Percentiles rank a stretch among this genome's conserved stretches.
Conservation (phyloP, 805 yeast genomes). For the Saccharomycopsis sp. region DNA sequence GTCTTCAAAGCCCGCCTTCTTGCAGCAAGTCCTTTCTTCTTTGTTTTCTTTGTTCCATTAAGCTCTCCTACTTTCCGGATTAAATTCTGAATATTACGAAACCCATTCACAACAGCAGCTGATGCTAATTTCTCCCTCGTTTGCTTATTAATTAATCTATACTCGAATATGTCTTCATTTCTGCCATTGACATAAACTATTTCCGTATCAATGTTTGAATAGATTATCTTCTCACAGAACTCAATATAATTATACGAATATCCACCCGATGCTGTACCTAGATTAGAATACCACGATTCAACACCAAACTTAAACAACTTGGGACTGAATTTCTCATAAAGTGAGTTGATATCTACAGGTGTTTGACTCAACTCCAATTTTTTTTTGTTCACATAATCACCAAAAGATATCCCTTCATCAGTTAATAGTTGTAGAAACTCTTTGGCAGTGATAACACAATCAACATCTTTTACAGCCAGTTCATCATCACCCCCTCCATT, state of each 20-base stretch:
- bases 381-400: slow-evolving; percentile 15
- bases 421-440: slow-evolving; percentile 72
- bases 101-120: slow-evolving; percentile 77
- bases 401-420: slow-evolving; percentile 40
- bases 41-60: slow-evolving; percentile 20
- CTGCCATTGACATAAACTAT: slow-evolving; percentile 51
- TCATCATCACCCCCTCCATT: slow-evolving; percentile 21
- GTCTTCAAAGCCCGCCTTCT: slow-evolving; percentile 38
- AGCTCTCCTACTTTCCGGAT: slow-evolving; percentile 70
- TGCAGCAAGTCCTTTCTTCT: slow-evolving; percentile 34
- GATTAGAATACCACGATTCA: slow-evolving; percentile 64
- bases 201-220: slow-evolving; percentile 22
- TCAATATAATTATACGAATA: slow-evolving; percentile 66
- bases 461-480: slow-evolving; percentile 54
- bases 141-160: slow-evolving; percentile 40
- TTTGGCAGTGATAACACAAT: slow-evolving; percentile 88
- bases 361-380: background rate
- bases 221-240: slow-evolving; percentile 29
- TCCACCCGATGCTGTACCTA: slow-evolving; percentile 87
- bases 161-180: slow-evolving; percentile 71
- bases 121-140: slow-evolving; percentile 40
- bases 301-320: slow-evolving; percentile 51
- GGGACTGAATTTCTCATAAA: slow-evolving; percentile 39
- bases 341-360: slow-evolving; percentile 1
- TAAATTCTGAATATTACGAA: slow-evolving; percentile 87